Evolutionary conservation across 2,329 filamentous ascomycete species (phyloP), one percentile per base, ranked within the genome.

Genomic region (Dothideomycetes sp.): DNA sequence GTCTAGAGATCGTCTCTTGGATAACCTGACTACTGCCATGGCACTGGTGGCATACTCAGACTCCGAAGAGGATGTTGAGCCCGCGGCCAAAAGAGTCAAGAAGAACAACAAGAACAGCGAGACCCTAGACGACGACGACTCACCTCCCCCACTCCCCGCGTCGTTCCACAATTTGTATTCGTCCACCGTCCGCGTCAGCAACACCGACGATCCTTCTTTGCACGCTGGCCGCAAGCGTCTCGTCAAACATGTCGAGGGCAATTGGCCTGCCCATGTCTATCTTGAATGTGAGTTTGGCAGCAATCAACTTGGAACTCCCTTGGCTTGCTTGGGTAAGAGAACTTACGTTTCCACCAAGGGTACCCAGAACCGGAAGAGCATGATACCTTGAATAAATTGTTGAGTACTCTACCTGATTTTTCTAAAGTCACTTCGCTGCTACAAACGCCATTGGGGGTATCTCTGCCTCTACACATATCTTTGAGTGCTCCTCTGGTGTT

Each of bases 251-350:
- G 69, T 89, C 18, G 76, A 79, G 45, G 91, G 91, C 45, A 85
- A 87, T 60, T 98, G 91, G 91, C 86, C 89, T 1, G 86, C 80
- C 23, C 89, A 96, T 62, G 59, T 96, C 32, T 96, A 94, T 60
- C 69, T 94, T 43, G 89, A 96, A 66, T 98, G 91, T 93, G 70
- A 64, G 78, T 67, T n/a, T 47, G n/a, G n/a, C n/a, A n/a, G n/a
- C n/a, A n/a, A n/a, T n/a, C n/a, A n/a, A n/a, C n/a, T n/a, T n/a
- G n/a, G n/a, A n/a, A n/a, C n/a, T n/a, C n/a, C n/a, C n/a, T n/a
- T n/a, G n/a, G n/a, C n/a, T n/a, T n/a, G n/a, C n/a, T n/a, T n/a
- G n/a, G n/a, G n/a, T n/a, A n/a, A n/a, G n/a, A n/a, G n/a, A n/a
- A n/a, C n/a, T n/a, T n/a, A n/a, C n/a, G n/a, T n/a, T 29, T 29